phyloP scores from a whole-genome alignment of 495 filamentous ascomycete genomes.

The Amniculicola lignicola region DNA sequence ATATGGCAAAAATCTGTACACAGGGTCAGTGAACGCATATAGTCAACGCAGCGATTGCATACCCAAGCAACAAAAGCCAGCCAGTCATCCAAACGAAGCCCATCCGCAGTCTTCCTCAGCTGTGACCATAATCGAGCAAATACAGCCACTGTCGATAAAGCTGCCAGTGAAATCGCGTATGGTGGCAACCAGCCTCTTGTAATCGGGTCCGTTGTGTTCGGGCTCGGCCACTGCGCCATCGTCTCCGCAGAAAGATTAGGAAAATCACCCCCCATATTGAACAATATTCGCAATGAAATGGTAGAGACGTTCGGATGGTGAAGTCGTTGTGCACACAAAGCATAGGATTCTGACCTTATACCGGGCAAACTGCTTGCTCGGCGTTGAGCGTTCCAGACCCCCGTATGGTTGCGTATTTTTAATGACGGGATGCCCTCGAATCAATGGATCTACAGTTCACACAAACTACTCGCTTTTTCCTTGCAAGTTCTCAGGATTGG shows the following conservation, averaged over 20 bases:
- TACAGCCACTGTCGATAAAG: constrained; percentile 5
- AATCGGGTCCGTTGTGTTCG: constrained; percentile 1
- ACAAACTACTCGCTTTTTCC: background rate
- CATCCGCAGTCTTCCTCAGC: background rate
- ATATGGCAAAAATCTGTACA: constrained; percentile 2
- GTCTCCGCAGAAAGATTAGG: constrained; percentile 4
- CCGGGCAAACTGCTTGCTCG: background rate
- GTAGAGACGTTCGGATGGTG: background rate
- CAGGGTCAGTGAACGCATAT: constrained; percentile 1
- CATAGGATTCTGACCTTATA: background rate
- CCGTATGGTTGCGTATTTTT: background rate
- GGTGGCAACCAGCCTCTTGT: constrained; percentile 22
- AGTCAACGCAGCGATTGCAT: background rate
- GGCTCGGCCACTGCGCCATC: constrained; percentile 21
- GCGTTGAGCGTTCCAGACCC: background rate
- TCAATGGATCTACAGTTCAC: background rate
- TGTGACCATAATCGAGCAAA: constrained; percentile 11
- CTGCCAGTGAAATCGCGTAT: constrained; percentile 7
- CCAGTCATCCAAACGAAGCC: constrained; percentile 17
- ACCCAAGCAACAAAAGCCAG: constrained; percentile 18
- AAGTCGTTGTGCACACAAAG: background rate
- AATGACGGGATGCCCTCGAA: background rate
- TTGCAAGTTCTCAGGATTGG: background rate
- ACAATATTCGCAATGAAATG: background rate
- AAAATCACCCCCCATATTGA: constrained; percentile 20